Evolutionary conservation across 2,329 filamentous ascomycete species (phyloP), one percentile per base, ranked within the genome.

Genomic region (Diaporthe capsici): DNA sequence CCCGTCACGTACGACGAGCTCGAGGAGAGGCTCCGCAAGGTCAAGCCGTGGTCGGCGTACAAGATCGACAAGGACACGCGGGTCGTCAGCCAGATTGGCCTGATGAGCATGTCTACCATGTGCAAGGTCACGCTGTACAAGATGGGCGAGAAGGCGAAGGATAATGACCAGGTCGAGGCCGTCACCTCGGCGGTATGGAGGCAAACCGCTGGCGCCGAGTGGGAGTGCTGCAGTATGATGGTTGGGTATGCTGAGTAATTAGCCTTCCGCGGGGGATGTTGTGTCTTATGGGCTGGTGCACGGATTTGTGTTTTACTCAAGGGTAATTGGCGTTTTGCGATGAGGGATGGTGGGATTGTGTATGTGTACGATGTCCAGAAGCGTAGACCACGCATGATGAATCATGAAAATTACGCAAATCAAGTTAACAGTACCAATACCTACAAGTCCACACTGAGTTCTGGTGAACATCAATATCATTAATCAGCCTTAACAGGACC

Each of bases 141-240:
- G 47, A 76, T 80, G 57, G 77, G 76, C 4, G 13, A 76, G 57
- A 79, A 79, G 63, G 79, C 76, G 17, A 77, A 81, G 28, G 78
- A 79, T 60, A 79, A 78, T 13, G 78, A 82, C 71, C 79, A 83
- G 76, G 78, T 82, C 17, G 79, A 81, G 61, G 82, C 81, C 0
- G 81, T 78, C 10, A 81, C 79, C 1, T 80, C 80, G 9, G 81
- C 79, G 4, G 81, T 79, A 17, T 85, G 83, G 83, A 78, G 83
- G 76, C 83, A 85, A 81, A 82, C 80, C 6, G 83, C 83, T 0
- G 83, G 83, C 15, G 83, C 82, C 25, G 83, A 84, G 77, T 84
- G 83, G 82, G 82, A 84, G 60, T 78, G 74, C 55, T 76, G 75
- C 65, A 75, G 71, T 22, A 63, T 76, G 76, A 9, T 77, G 71